These are phyloP conservation scores for Fraxinus platypoda DNA, from an alignment of 305 asterid genomes.

Conservation along the genomic window DNA sequence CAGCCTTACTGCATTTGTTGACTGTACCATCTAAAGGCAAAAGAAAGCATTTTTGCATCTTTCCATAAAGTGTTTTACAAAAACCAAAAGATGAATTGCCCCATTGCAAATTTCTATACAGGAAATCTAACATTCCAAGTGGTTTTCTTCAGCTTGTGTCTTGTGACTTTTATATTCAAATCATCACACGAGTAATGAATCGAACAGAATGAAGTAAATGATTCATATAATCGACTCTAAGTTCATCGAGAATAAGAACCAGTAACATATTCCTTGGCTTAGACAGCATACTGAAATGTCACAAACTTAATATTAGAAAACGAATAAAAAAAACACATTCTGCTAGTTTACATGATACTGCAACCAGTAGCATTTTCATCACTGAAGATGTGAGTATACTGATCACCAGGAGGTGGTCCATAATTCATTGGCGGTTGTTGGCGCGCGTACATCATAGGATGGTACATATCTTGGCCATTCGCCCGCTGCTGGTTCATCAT, in stretches of 20 bases:
- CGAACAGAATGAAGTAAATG: background rate
- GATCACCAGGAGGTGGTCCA: constrained; percentile 38
- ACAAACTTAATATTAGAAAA: constrained; percentile 17
- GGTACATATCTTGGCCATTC: constrained; percentile 45
- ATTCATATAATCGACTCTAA: background rate
- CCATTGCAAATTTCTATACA: background rate
- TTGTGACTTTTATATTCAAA: background rate
- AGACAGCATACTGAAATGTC: background rate
- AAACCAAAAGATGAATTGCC: background rate
- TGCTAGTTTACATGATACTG: constrained; percentile 53
- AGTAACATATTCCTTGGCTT: background rate
- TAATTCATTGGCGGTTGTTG: constrained; percentile 35
- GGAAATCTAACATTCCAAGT: constrained; percentile 25
- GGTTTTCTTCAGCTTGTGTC: constrained; percentile 21
- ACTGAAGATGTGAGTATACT: constrained; percentile 60
- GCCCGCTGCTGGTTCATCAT: constrained; percentile 61
- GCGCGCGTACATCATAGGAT: constrained; percentile 41
- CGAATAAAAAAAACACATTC: background rate
- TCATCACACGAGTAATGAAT: background rate
- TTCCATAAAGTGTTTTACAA: background rate
- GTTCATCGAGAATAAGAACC: background rate
- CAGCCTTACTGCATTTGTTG: background rate
- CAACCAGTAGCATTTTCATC: constrained; percentile 76
- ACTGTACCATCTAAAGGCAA: background rate
- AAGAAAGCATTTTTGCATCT: background rate